These are phyloP conservation scores for Wickerhamia fluorescens DNA, from an alignment of 805 yeast genomes.

Conservation along the genomic window DNA sequence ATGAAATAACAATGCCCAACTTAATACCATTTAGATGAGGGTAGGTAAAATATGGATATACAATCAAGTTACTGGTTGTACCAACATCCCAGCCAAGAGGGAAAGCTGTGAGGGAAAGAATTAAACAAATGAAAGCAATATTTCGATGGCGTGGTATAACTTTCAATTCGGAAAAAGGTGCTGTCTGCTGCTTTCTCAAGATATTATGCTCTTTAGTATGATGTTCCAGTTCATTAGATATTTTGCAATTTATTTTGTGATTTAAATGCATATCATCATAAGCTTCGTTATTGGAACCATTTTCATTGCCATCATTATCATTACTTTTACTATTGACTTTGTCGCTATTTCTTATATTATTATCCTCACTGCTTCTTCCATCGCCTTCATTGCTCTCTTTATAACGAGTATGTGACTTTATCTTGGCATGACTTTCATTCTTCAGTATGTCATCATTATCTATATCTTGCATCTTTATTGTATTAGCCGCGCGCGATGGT, in stretches of 20 bases:
- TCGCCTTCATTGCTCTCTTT: too few species aligned
- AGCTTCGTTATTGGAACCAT: neutral
- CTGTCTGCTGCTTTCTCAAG: neutral
- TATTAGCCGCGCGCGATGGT: too few species aligned
- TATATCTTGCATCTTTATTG: too few species aligned
- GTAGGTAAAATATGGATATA: slow-evolving; percentile 8
- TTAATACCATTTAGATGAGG: slow-evolving; percentile 6
- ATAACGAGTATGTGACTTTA: too few species aligned
- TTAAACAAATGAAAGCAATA: slow-evolving; percentile 1
- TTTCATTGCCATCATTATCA: too few species aligned
- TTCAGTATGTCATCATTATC: too few species aligned
- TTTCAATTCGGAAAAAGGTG: neutral
- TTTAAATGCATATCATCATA: neutral
- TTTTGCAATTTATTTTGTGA: too few species aligned
- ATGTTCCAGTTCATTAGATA: neutral
- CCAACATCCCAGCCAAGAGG: slow-evolving; percentile 24
- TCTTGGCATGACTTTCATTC: too few species aligned
- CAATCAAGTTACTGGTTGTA: slow-evolving; percentile 11
- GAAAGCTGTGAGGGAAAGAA: slow-evolving; percentile 13
- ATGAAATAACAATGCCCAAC: slow-evolving; percentile 14
- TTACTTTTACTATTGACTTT: too few species aligned
- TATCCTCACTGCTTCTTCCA: too few species aligned
- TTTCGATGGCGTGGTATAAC: neutral
- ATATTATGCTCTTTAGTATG: neutral
- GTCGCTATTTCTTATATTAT: too few species aligned